Conservation (phyloP, 805 yeast species). For the Sugiyamaella floridensis region DNA sequence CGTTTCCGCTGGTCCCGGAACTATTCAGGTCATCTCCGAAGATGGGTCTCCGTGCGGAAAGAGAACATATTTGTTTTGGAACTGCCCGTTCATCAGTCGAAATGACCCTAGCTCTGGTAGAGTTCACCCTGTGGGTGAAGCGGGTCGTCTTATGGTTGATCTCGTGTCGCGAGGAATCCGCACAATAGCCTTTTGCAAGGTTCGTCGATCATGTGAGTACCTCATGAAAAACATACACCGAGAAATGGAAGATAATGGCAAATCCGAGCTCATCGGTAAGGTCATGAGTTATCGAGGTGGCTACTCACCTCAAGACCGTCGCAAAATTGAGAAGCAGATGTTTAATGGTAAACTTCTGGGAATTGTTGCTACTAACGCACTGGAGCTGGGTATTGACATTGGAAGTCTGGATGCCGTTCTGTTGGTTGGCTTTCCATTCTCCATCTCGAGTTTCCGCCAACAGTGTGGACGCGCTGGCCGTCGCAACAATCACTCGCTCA, state of each 20-base stretch:
- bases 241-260: constrained; percentile 34
- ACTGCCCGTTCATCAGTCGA: constrained; percentile 65
- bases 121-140: constrained; percentile 64
- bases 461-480: constrained; percentile 98
- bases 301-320: constrained; percentile 75
- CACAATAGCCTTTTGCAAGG: constrained; percentile 85
- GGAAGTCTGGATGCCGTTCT: constrained; percentile 88
- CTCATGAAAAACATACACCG: constrained; percentile 72
- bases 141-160: constrained; percentile 66
- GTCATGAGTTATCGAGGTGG: constrained; percentile 96
- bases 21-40: constrained; percentile 50
- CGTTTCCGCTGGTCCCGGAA: neutral
- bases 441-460: constrained; percentile 83
- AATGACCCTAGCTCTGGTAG: constrained; percentile 53
- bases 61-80: constrained; percentile 74
- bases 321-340: constrained; percentile 85
- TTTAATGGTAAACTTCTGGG: constrained; percentile 80
- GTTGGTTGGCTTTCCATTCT: constrained; percentile 87
- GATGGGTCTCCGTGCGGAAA: constrained; percentile 90
- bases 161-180: constrained; percentile 59
- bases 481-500: constrained; percentile 70
- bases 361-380: constrained; percentile 88
- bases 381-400: constrained; percentile 92
- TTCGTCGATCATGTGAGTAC: constrained; percentile 78
- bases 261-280: constrained; percentile 22